Evolutionary conservation across 352 stramenopile genomes (phyloP).

Genomic region (Phytophthora sansomeana): DNA sequence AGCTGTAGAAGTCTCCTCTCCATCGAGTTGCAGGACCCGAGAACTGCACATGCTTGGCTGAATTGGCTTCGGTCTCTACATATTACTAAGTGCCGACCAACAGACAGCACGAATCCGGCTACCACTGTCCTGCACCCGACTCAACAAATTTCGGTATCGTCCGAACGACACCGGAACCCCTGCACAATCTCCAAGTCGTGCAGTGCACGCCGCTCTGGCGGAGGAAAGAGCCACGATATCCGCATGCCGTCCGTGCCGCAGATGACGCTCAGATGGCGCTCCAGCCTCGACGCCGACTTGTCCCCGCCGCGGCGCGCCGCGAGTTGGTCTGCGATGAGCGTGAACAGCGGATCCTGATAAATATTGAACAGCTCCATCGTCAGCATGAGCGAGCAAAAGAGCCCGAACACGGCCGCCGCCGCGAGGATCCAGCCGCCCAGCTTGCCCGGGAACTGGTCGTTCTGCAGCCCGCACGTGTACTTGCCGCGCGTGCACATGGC

Average conservation of each 20-base stretch:
- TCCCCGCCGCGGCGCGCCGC: conserved; percentile 56
- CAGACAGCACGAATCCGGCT: too few species aligned
- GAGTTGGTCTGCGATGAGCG: conserved; percentile 64
- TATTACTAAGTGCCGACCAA: too few species aligned
- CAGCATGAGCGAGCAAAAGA: conserved; percentile 84
- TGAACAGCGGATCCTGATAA: conserved; percentile 62
- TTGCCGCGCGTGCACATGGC: conserved; percentile 49
- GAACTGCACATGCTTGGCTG: too few species aligned
- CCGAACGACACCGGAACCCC: conserved; percentile 45
- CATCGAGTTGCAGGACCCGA: too few species aligned
- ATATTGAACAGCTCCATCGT: conserved; percentile 85
- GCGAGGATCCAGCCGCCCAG: conserved; percentile 75
- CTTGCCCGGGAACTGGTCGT: conserved; percentile 62
- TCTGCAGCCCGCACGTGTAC: conserved; percentile 69
- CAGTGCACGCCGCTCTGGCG: conserved; percentile 48
- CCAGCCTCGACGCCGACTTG: conserved; percentile 68
- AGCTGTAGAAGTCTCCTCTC: too few species aligned
- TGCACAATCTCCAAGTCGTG: conserved; percentile 73
- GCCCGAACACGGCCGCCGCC: conserved; percentile 70
- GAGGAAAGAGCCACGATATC: conserved; percentile 69
- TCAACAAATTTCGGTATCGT: conserved; percentile 45
- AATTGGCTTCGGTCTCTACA: too few species aligned
- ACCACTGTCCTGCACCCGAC: neutral
- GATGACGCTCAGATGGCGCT: conserved; percentile 79
- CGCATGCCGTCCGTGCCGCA: conserved; percentile 79